Evolutionary conservation across 805 yeast genomes (phyloP).

Genomic region (Starmerella apis): DNA sequence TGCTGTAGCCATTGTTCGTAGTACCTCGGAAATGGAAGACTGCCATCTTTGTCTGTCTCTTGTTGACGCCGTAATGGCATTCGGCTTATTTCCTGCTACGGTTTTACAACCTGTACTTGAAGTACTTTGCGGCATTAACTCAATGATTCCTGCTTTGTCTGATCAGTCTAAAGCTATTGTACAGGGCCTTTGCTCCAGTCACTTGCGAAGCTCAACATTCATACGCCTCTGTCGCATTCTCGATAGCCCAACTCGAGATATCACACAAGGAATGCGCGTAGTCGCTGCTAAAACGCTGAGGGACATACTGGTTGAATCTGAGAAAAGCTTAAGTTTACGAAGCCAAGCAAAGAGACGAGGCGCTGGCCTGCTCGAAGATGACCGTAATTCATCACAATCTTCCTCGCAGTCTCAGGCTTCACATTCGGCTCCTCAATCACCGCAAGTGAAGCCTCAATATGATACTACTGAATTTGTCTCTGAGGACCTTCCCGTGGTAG

Average conservation of each 20-base stretch:
- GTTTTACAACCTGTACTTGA: constrained; percentile 35
- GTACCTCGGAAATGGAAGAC: constrained; percentile 35
- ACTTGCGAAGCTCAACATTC: constrained; percentile 33
- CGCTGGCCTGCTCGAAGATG: not conserved
- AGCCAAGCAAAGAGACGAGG: not conserved
- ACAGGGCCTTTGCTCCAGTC: constrained; percentile 34
- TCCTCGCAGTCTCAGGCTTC: not conserved
- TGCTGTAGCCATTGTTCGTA: constrained; percentile 34
- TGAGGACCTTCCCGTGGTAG: constrained; percentile 9
- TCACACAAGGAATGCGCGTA: constrained; percentile 29
- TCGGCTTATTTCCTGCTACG: constrained; percentile 39
- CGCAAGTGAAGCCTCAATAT: not conserved
- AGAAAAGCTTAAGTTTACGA: not conserved
- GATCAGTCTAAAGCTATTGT: constrained; percentile 36
- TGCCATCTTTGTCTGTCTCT: constrained; percentile 35
- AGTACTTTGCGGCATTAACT: constrained; percentile 39
- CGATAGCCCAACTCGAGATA: constrained; percentile 21
- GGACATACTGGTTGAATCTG: constrained; percentile 20
- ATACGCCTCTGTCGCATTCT: constrained; percentile 30
- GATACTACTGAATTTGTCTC: not conserved
- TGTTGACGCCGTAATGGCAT: constrained; percentile 38
- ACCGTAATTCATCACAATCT: not conserved
- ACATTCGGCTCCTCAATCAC: not conserved
- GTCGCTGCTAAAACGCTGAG: constrained; percentile 33
- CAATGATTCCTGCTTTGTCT: constrained; percentile 33